These are phyloP conservation scores for Pichia terricola DNA, from an alignment of 1,139 yeast species.

Conservation along the genomic window DNA sequence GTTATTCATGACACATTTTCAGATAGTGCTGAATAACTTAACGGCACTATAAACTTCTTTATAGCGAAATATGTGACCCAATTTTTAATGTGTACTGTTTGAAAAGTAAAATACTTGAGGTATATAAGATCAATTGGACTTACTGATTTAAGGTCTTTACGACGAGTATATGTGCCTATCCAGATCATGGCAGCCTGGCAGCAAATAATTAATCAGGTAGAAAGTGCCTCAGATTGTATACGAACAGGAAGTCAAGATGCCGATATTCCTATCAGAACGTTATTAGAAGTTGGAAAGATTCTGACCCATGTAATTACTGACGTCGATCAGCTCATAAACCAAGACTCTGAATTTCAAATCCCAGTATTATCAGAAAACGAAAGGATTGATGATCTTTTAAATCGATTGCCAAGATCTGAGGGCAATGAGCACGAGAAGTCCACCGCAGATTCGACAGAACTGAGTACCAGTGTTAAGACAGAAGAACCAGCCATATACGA, in stretches of 20 bases:
- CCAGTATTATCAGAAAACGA: not conserved
- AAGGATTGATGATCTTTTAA: not conserved
- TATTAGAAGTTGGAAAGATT: not conserved
- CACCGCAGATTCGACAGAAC: not conserved
- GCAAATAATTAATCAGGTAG: not conserved
- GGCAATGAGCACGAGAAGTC: not conserved
- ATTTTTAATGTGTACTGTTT: no score
- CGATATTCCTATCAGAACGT: not conserved
- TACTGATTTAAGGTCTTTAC: no score
- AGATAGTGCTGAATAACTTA: no score
- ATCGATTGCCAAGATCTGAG: not conserved
- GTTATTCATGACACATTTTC: no score
- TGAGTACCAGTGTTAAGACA: not conserved
- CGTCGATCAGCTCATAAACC: not conserved
- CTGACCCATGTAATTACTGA: not conserved
- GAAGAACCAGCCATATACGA: not conserved
- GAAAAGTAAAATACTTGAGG: no score
- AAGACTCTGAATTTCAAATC: no score
- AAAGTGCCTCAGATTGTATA: not conserved
- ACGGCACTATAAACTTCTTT: no score
- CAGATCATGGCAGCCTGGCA: no score
- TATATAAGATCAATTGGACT: no score
- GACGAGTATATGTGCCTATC: no score
- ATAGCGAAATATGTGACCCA: no score
- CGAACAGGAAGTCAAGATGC: not conserved